Evolutionary conservation across 257 asterid genomes (phyloP), one percentile per base, ranked within the genome.

Genomic region (Rauvolfia tetraphylla): DNA sequence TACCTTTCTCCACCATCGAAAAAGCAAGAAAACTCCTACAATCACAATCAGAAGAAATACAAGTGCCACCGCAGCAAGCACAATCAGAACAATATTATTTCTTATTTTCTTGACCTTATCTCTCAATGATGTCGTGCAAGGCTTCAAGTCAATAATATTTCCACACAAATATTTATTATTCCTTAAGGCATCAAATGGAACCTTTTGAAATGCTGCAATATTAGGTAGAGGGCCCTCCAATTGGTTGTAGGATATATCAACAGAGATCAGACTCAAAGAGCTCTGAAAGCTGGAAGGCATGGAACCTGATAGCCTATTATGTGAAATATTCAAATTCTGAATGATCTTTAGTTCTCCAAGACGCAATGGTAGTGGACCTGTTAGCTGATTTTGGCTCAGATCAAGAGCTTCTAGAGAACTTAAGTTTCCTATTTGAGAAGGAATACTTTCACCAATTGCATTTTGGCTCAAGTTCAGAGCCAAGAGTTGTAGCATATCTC

Each of bases 231-330:
- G 81, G 56, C 89, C 85, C 20, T 71, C 83, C 33, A 85, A 72
- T 74, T 81, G 82, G 76, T 85, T 86, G 79, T 51, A 65, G 23
- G 86, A 83, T 49, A 86, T 42, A 58, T 86, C 74, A 20, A 86
- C 66, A n/a, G 71, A 77, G 18, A 41, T 59, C 75, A 86, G 79
- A 62, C 83, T 79, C 12, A 73, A 2, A 31, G 78, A 65, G 39
- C 62, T 57, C 10, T 44, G 49, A 74, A 81, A 77, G 58, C 83
- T 74, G 20, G 76, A 72, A 0, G 86, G 86, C 15, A 85, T 74
- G 31, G 80, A 66, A 29, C 87, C 86, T 29, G 82, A 76, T 29
- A 86, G 1, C 41, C 78, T 66, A 74, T 86, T 86, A 8, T 72
- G 87, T 27, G 87, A 86, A 38, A 86, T 76, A 15, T 79, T 77